phyloP scores from a whole-genome alignment of 257 asterid genomes.

The Phtheirospermum japonicum region DNA sequence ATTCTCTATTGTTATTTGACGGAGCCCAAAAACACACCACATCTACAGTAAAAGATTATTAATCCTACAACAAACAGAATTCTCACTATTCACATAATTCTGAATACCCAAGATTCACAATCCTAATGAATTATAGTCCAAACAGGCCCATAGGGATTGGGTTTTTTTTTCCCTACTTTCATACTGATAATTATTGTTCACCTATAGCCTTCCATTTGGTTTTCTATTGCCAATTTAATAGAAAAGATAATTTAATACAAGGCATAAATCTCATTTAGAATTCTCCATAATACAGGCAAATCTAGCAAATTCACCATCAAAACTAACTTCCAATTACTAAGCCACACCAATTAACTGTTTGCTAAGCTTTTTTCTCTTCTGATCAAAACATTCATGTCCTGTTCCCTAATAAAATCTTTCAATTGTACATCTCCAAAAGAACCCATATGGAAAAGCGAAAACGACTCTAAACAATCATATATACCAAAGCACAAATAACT shows the following conservation, averaged over 20 bases:
- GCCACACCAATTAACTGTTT: slow-evolving; percentile 12
- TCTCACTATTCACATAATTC: no score
- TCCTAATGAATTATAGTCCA: no score
- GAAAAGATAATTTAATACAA: slow-evolving; percentile 1
- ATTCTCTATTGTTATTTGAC: no score
- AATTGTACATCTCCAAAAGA: slow-evolving; percentile 24
- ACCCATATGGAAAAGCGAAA: slow-evolving; percentile 16
- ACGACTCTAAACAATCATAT: slow-evolving; percentile 17
- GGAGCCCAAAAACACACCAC: no score
- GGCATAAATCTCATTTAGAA: slow-evolving; percentile 14
- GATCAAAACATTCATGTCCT: slow-evolving; percentile 11
- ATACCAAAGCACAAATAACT: slow-evolving; percentile 14
- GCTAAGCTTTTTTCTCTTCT: no score
- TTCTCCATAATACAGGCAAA: not conserved
- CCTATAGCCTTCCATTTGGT: slow-evolving; percentile 20
- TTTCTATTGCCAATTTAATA: not conserved
- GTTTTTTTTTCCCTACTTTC: slow-evolving; percentile 10
- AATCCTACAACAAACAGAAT: no score
- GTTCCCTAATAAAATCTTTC: slow-evolving; percentile 25
- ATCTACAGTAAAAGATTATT: not conserved
- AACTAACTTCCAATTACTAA: slow-evolving; percentile 14
- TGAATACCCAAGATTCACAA: no score
- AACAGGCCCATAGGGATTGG: not conserved
- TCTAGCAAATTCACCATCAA: slow-evolving; percentile 13
- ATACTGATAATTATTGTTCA: not conserved